A percentile compares a stretch with the other conserved stretches of the same genome.
phyloP scores from a whole-genome alignment of 305 asterid genomes.

The Coffea humblotiana region DNA sequence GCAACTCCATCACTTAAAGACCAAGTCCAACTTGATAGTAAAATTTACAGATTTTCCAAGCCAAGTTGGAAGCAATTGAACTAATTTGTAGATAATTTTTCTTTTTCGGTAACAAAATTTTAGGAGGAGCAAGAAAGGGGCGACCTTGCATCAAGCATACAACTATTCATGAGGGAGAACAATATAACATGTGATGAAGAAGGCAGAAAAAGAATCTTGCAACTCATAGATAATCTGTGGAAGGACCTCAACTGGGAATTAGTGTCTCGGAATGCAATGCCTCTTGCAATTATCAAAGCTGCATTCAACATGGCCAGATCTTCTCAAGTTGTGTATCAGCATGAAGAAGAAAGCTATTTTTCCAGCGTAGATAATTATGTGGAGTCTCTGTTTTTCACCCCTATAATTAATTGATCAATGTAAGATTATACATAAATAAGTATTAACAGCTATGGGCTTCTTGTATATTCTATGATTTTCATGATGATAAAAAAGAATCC shows the following conservation, averaged over 20 bases:
- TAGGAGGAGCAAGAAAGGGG: conserved; percentile 79
- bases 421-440: neutral
- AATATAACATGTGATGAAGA: conserved; percentile 44
- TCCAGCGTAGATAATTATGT: conserved; percentile 72
- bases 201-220: conserved; percentile 38
- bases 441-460: neutral
- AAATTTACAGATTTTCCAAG: no score
- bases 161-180: conserved; percentile 48
- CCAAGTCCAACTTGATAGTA: no score
- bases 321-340: conserved; percentile 68
- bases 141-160: conserved; percentile 60
- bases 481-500: no score
- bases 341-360: conserved; percentile 50
- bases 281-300: conserved; percentile 43
- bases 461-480: no score
- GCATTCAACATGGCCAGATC: conserved; percentile 71
- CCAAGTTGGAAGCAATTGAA: no score
- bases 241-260: conserved; percentile 49
- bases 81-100: no score
- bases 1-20: no score
- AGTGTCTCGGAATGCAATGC: conserved; percentile 31
- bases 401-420: conserved; percentile 22
- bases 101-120: neutral
- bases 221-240: conserved; percentile 47
- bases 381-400: conserved; percentile 62